phyloP scores from a whole-genome alignment of 441 rosid genomes.

The Isatis lusitanica region DNA sequence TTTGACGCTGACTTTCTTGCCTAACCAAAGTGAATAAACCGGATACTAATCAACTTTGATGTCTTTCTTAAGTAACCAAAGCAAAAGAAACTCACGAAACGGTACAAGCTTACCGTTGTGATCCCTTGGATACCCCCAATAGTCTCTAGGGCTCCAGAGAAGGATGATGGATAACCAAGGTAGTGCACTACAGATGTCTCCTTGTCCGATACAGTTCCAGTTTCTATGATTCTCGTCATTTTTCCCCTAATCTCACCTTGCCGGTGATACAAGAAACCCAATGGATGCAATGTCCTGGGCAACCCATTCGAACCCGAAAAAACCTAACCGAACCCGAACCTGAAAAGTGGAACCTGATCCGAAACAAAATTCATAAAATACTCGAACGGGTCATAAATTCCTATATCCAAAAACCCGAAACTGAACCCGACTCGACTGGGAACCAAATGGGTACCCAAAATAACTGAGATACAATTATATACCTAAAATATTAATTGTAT shows the following conservation, averaged over 20 bases:
- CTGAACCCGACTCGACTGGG: no score
- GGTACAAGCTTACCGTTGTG: constrained; percentile 37
- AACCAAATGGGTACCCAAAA: no score
- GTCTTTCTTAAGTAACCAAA: not conserved
- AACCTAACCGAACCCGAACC: no score
- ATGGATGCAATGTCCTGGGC: not conserved
- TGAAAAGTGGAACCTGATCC: no score
- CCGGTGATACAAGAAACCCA: constrained; percentile 6
- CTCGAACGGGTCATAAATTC: no score
- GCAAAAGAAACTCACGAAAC: not conserved
- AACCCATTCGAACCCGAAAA: no score
- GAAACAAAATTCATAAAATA: no score
- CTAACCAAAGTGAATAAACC: constrained; percentile 36
- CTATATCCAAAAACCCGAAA: no score
- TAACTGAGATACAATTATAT: no score
- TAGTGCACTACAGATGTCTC: constrained; percentile 64
- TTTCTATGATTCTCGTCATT: constrained; percentile 63
- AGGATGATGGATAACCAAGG: constrained; percentile 79
- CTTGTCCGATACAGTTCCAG: constrained; percentile 58
- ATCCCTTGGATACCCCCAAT: constrained; percentile 79
- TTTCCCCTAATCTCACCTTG: not conserved
- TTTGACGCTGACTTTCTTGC: constrained; percentile 56
- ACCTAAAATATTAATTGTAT: no score
- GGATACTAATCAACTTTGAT: not conserved
- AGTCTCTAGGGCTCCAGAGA: constrained; percentile 63